A percentile compares a stretch with the other conserved stretches of the same genome.
Evolutionary conservation across 1,284 basidiomycete genomes (phyloP).

Genomic region (Puccinia hordei): DNA sequence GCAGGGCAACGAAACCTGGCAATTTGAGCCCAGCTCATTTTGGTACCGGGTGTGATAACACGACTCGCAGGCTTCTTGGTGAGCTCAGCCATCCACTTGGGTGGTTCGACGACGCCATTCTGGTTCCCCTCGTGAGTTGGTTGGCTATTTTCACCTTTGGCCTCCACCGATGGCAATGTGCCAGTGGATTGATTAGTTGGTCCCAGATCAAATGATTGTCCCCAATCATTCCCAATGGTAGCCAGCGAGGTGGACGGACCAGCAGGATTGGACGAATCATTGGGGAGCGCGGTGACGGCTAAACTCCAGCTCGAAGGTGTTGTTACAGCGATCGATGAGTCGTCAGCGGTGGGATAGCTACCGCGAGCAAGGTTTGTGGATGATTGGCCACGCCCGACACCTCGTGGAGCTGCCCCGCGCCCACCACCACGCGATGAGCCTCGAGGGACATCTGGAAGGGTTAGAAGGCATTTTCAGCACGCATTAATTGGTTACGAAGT

Average conservation of each 20-base stretch:
- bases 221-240: slow-evolving; percentile 5
- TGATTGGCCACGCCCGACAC: slow-evolving; percentile 44
- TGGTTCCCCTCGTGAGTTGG: slow-evolving; percentile 11
- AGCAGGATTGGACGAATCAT: neutral
- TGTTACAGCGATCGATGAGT: slow-evolving; percentile 2
- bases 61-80: slow-evolving; percentile 36
- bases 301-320: slow-evolving; percentile 44
- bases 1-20: slow-evolving; percentile 41
- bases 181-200: neutral
- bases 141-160: neutral
- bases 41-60: slow-evolving; percentile 47
- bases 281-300: neutral
- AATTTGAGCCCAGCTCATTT: slow-evolving; percentile 51
- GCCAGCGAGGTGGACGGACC: slow-evolving; percentile 6
- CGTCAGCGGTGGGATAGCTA: neutral
- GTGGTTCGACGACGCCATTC: slow-evolving; percentile 15
- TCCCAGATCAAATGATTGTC: neutral
- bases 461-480: neutral
- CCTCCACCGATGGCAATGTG: neutral
- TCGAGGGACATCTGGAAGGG: slow-evolving; percentile 30
- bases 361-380: slow-evolving; percentile 19
- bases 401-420: slow-evolving; percentile 44
- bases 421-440: slow-evolving; percentile 42
- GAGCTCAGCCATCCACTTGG: slow-evolving; percentile 18
- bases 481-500: neutral